Conservation (phyloP, 1,284 basidiomycete genomes). For the Tetrapyrgos nigripes region DNA sequence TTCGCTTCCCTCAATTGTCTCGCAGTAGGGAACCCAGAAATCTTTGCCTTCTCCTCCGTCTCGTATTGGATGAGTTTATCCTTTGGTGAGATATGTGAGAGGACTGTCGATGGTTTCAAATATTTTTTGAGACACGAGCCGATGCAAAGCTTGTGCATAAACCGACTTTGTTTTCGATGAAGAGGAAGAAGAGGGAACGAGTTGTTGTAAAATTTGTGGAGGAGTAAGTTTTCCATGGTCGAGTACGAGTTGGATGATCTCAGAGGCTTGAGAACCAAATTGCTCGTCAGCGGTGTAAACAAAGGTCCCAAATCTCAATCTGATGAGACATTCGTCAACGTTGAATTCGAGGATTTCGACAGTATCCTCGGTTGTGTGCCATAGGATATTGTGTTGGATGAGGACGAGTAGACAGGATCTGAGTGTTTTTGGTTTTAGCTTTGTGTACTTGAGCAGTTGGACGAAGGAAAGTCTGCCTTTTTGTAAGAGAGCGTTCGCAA, state of each 20-base stretch:
- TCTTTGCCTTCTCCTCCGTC: slow-evolving; percentile 73
- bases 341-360: slow-evolving; percentile 80
- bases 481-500: slow-evolving; percentile 60
- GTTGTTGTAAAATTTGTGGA: slow-evolving; percentile 64
- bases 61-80: slow-evolving; percentile 81
- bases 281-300: slow-evolving; percentile 47
- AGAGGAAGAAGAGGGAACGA: slow-evolving; percentile 31
- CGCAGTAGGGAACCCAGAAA: slow-evolving; percentile 75
- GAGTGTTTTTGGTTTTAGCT: slow-evolving; percentile 70
- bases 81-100: slow-evolving; percentile 76
- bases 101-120: slow-evolving; percentile 73
- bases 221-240: slow-evolving; percentile 88
- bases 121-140: slow-evolving; percentile 70
- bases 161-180: slow-evolving; percentile 43
- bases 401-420: slow-evolving; percentile 83
- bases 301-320: slow-evolving; percentile 82
- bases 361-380: slow-evolving; percentile 71
- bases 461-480: slow-evolving; percentile 83
- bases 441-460: slow-evolving; percentile 73
- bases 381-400: slow-evolving; percentile 92
- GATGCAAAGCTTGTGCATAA: slow-evolving; percentile 66
- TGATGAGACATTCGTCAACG: slow-evolving; percentile 77
- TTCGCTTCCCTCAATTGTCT: slow-evolving; percentile 75
- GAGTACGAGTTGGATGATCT: slow-evolving; percentile 78
- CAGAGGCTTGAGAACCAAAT: slow-evolving; percentile 59